phyloP scores from a whole-genome alignment of 768 basidiomycete genomes.

The Tulasnella sp. region DNA sequence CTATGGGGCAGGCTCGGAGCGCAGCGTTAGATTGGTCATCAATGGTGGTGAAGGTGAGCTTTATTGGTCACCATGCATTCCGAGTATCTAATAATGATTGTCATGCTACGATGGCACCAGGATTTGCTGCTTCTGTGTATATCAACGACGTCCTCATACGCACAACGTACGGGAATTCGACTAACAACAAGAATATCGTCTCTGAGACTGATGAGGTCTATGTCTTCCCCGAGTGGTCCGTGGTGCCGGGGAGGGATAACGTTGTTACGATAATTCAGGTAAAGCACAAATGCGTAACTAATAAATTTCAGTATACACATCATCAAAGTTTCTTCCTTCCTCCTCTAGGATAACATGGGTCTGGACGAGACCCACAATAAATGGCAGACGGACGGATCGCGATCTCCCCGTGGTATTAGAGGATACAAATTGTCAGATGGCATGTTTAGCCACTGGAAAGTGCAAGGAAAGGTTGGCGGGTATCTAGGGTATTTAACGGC shows the following conservation, averaged over 20 bases:
- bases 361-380: conserved; percentile 49
- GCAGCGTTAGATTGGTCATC: conserved; percentile 58
- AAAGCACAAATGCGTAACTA: background rate
- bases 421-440: conserved; percentile 62
- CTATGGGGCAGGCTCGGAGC: conserved; percentile 45
- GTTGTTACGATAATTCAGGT: conserved; percentile 71
- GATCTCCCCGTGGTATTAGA: conserved; percentile 67
- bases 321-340: background rate
- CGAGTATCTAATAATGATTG: background rate
- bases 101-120: conserved; percentile 28
- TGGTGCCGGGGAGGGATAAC: conserved; percentile 49
- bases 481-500: conserved; percentile 46
- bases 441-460: conserved; percentile 49
- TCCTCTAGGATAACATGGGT: conserved; percentile 69
- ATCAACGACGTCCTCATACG: conserved; percentile 60
- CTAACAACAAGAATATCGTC: conserved; percentile 48
- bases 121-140: conserved; percentile 78
- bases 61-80: background rate
- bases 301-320: background rate
- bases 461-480: conserved; percentile 69
- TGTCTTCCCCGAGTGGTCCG: conserved; percentile 45
- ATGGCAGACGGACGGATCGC: conserved; percentile 45
- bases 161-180: conserved; percentile 67
- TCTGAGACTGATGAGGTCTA: conserved; percentile 62
- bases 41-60: conserved; percentile 64